Base-by-base conservation (phyloP, 2,329 filamentous ascomycete species). In the Diaporthe citri region DNA sequence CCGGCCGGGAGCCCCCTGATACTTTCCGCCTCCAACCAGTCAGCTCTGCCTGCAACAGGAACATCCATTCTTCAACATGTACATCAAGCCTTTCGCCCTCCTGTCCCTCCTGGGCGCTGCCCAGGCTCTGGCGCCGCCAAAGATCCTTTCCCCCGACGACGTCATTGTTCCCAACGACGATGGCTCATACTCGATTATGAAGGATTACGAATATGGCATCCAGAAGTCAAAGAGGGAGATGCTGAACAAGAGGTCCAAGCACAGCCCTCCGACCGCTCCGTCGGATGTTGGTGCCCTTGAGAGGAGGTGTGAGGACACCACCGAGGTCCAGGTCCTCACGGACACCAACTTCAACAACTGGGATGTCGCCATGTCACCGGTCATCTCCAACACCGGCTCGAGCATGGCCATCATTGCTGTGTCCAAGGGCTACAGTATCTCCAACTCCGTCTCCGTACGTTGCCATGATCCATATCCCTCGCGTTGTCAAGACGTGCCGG, bases 351-450 rank as follows among this genome's bases (percentile, higher is more conserved):
- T 85, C 77, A 78, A 83, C 31, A 83, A 83, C 77, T 85, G 84
- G 84, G 84, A 86, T 73, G 78, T 83, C 1, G 78, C 78, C 62
- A 83, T 85, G 78, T 85, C 84, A 20, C 79, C 80, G 28, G 81
- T 85, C 13, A 77, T 83, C 20, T 79, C 80, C 64, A 82, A 82
- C 10, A 78, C 77, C 12, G 80, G 79, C 10, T 70, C 64, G 2
- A 79, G 78, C 31, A 78, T 66, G 3, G 79, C 82, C 55, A 75
- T 72, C n/a, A 80, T 85, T 13, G 72, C 82, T 2, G 77, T 83
- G 10, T 78, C 78, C 34, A 72, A 79, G n/a, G 84, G 84, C 17
- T 84, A 82, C 78, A 76, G 77, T 6, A 77, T 86, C 39, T 28
- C 78, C 52, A 85, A 85, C 78, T 75, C 76, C 4, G 75, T 85